Base-by-base conservation (phyloP, 345 rosid species). In the Anastatica hierochuntica region DNA sequence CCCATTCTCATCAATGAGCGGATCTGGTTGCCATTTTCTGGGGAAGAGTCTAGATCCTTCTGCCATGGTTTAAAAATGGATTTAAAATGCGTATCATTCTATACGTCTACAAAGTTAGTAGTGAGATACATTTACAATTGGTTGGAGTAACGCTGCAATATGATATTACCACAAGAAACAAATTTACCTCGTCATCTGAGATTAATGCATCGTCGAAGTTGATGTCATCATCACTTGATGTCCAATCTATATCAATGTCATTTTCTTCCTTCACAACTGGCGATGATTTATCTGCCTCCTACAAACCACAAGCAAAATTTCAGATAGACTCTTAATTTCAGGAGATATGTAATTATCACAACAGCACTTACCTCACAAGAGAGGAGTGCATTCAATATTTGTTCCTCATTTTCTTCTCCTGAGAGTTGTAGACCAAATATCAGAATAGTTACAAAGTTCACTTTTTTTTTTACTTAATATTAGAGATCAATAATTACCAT, bases 111-210 rank as follows among this genome's bases (percentile, higher is more conserved):
- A 45, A 33, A 18, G 4, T 2, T 13, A 56, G 38, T n/a, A 17
- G 6, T 49, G 17, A 48, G 17, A 62, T 52, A 16, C 45, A 60
- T n/a, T 23, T 47, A 33, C 20, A 21, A 36, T 7, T 48, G 12
- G 23, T 33, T 37, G 0, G 15, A 14, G 48, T 34, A 23, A 49
- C 24, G n/a, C n/a, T n/a, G n/a, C n/a, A n/a, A n/a, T n/a, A n/a
- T n/a, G n/a, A n/a, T n/a, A n/a, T n/a, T n/a, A 19, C 27, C 30
- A 53, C 15, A 13, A 30, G 44, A 23, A 42, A 38, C 36, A 27
- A 30, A 43, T 29, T 46, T 74, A 90, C 98, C 92, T 82, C 96
- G 14, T 43, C 61, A 33, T 75, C 96, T 27, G 73, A 80, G 41
- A 38, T 43, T 49, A 78, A 74, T 4, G 60, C 2, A 73, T 79